Base-by-base conservation (phyloP, 2,329 filamentous ascomycete genomes). In the Fusarium nodosum region DNA sequence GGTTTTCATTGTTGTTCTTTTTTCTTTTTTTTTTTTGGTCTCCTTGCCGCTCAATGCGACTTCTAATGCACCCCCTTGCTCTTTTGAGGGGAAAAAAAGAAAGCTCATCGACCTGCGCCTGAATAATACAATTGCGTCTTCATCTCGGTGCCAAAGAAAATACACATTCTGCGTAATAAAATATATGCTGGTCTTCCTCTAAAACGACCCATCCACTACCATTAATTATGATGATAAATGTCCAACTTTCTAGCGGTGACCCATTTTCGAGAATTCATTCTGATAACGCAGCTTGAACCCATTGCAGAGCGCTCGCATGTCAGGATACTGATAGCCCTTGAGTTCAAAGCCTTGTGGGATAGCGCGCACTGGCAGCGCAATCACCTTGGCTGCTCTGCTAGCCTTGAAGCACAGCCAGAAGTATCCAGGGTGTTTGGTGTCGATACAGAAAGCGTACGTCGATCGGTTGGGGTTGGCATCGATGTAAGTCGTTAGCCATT, bases 351-450 rank as follows among this genome's bases (percentile, higher is more conserved):
- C 96, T 75, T 97, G 92, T 4, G 96, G 96, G 20, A 98, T 92
- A 38, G 97, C 90, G 74, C 96, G 94, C 69, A 99, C 93, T 7
- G 90, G 88, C 90, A 95, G 94, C 47, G 89, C 90, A 68, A 92
- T 90, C 55, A 95, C 88, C 45, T 85, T 86, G 4, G 93, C 91
- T 50, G 86, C 85, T 73, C 90, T 87, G 65, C 93, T 95, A 26
- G 94, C 93, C 83, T 98, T 98, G 88, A 97, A 99, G 83, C 94
- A 97, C 41, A 99, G 87, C 83, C 90, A 91, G 82, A 99, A 99
- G 83, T 97, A 97, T 34, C 96, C 96, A 0, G 96, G 93, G 77
- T 95, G 91, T 80, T 94, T 94, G 34, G 91, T 87, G 78, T 98
- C 94, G 77, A 97, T 90, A 85, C 95, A 98, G 85, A 99, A 98